Evolutionary conservation across 108 stramenopile genomes (phyloP), one percentile per base, ranked within the genome.

Genomic region (Mayamaea pseudoterrestris): DNA sequence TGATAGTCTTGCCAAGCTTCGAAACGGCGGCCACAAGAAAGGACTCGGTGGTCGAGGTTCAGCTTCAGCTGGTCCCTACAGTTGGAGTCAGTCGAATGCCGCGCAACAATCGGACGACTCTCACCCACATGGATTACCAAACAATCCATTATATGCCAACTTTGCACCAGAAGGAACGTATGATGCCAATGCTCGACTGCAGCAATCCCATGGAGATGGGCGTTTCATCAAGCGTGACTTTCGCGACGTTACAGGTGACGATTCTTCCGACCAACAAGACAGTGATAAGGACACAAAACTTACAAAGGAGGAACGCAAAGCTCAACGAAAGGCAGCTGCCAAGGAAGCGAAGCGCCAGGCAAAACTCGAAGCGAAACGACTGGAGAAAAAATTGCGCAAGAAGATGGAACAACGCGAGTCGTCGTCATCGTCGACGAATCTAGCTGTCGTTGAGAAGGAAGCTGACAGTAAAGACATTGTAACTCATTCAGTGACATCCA

Each of bases 141-240:
- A 64, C 51, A 90, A 90, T 68, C 65, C 70, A 12, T 52, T 90
- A 11, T 90, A 90, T 45, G 63, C 63, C 23, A 57, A 77, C 35
- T 90, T 90, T 66, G 78, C 82, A 0, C 55, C 67, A 27, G 75
- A 74, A 50, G 88, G 88, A 2, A 58, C 73, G 17, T 83, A 69
- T 27, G 67, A 80, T 66, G 67, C 69, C 6, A 56, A 42, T 4
- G 71, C 42, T 23, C 47, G 61, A 0, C 45, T 36, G 14, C 13
- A 17, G 7, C 21, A 41, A 8, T 53, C 71, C 34, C 63, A 73
- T 46, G 88, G 88, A 13, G 83, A 85, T 62, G 88, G 88, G 41
- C 63, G 83, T 26, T 44, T 34, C 17, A 90, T 90, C 36, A 81
- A 90, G 44, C 68, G 83, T 1, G 74, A 83, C 46, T 90, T 90